phyloP scores from a whole-genome alignment of 345 rosid genomes.

The Camelina sativa region DNA sequence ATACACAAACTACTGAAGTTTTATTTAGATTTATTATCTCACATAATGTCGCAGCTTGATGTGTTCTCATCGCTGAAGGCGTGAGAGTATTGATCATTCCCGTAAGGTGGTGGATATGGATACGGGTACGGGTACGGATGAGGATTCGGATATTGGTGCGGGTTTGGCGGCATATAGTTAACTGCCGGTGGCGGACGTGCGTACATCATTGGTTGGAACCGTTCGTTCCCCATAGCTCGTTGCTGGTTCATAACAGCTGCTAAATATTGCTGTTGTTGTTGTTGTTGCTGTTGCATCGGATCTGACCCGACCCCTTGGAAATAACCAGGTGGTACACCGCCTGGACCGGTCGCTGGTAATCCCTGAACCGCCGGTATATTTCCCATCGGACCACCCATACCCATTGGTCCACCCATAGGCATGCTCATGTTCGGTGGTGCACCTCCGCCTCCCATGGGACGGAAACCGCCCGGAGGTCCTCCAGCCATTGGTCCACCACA shows the following conservation, averaged over 20 bases:
- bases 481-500: constrained; percentile 41
- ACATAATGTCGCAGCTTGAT: constrained; percentile 89
- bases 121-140: constrained; percentile 50
- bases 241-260: constrained; percentile 92
- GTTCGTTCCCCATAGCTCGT: constrained; percentile 71
- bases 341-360: constrained; percentile 62
- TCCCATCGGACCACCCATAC: constrained; percentile 49
- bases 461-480: constrained; percentile 33
- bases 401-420: constrained; percentile 38
- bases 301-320: constrained; percentile 74
- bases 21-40: constrained; percentile 41
- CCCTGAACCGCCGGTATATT: constrained; percentile 79
- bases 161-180: constrained; percentile 73
- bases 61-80: constrained; percentile 89
- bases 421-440: constrained; percentile 52
- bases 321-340: constrained; percentile 55
- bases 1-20: constrained; percentile 34
- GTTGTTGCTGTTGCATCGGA: constrained; percentile 65
- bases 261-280: constrained; percentile 62
- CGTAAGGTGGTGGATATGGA: constrained; percentile 43
- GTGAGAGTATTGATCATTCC: constrained; percentile 52
- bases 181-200: constrained; percentile 86
- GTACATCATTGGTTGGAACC: constrained; percentile 94
- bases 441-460: constrained; percentile 50
- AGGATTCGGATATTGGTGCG: constrained; percentile 49